phyloP scores from a whole-genome alignment of 345 rosid genomes.

The Gossypium turneri region DNA sequence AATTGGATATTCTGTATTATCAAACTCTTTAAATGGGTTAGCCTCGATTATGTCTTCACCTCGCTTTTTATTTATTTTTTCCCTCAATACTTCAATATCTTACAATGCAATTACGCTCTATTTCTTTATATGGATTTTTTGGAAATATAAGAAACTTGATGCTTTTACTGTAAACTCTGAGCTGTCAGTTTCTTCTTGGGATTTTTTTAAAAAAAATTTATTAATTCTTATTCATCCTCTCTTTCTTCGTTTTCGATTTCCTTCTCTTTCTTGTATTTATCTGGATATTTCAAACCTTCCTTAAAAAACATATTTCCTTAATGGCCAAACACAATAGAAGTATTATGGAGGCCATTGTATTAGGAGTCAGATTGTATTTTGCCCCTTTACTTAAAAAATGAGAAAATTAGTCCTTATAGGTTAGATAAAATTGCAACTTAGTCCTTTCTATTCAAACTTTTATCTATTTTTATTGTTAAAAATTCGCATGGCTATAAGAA shows the following conservation, averaged over 20 bases:
- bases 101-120: background rate
- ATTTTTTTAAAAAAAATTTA: rapidly evolving
- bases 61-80: background rate
- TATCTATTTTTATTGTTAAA: too few relatives aligned
- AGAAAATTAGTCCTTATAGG: too few relatives aligned
- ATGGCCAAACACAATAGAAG: too few relatives aligned
- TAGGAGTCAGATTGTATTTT: too few relatives aligned
- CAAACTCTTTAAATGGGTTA: background rate
- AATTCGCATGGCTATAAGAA: too few relatives aligned
- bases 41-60: background rate
- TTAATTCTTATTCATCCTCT: background rate
- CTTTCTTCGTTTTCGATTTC: background rate
- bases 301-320: background rate
- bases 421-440: too few relatives aligned
- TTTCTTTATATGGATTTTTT: background rate
- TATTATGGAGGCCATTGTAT: too few relatives aligned
- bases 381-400: too few relatives aligned
- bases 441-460: too few relatives aligned
- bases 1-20: background rate
- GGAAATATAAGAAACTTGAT: too few relatives aligned
- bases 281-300: background rate
- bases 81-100: background rate
- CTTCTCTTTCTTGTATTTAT: background rate
- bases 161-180: background rate
- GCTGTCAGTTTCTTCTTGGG: background rate